phyloP scores from a whole-genome alignment of 2,329 filamentous ascomycete genomes.

The Xylariaceae sp. region DNA sequence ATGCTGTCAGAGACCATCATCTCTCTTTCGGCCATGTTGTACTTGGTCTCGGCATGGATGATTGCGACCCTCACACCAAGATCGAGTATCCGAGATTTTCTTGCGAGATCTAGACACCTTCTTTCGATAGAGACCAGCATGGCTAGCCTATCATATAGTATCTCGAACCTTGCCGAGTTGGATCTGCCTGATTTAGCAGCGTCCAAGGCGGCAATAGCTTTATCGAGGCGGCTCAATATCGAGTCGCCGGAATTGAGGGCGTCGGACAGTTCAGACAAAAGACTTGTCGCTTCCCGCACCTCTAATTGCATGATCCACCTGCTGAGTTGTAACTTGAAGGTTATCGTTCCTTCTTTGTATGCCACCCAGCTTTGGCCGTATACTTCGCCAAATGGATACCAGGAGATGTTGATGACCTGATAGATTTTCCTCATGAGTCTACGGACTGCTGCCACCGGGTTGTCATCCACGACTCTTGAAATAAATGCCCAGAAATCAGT shows the following conservation, averaged over 20 bases:
- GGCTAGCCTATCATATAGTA: conserved; percentile 14
- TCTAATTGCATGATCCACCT: conserved; percentile 17
- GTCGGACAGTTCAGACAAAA: conserved; percentile 2
- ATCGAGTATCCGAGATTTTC: conserved; percentile 15
- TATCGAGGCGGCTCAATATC: conserved; percentile 12
- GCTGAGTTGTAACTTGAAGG: conserved; percentile 14
- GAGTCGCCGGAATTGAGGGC: conserved; percentile 7
- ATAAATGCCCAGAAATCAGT: conserved; percentile 20
- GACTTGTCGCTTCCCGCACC: conserved; percentile 9
- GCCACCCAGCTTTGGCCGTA: conserved; percentile 6
- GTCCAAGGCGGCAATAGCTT: conserved; percentile 15
- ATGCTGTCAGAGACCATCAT: conserved; percentile 14
- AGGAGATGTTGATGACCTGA: conserved; percentile 25
- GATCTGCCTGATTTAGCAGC: conserved; percentile 7
- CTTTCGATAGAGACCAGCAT: conserved; percentile 21
- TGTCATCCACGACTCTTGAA: conserved; percentile 14
- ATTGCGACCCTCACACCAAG: conserved; percentile 19
- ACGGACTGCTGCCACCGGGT: conserved; percentile 15
- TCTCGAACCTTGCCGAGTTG: conserved; percentile 6
- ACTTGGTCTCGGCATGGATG: conserved; percentile 23
- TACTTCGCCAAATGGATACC: conserved; percentile 18
- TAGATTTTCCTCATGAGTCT: conserved; percentile 22
- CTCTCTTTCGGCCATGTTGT: conserved; percentile 20
- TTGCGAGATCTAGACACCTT: conserved; percentile 20
- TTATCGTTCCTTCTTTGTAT: conserved; percentile 2